Base-by-base conservation (phyloP, 108 stramenopile genomes). In the Discostella pseudostelligera region DNA sequence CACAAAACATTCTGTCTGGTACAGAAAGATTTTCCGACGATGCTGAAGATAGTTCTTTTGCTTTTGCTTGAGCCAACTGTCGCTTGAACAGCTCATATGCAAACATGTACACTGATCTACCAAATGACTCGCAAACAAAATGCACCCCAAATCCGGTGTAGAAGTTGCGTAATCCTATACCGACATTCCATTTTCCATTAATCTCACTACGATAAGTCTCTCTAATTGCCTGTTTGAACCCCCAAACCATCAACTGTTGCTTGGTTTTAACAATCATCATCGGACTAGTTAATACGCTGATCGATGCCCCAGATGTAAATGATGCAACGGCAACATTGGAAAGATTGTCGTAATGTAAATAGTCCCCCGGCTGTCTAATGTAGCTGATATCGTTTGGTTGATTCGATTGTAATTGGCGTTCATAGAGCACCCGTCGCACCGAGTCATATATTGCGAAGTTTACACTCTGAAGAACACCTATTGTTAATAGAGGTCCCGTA, bases 381-480 rank as follows among this genome's bases (percentile, higher is more conserved):
- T 10, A 10, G 10, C 54, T 20, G 26, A 25, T 42, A 64, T 43
- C 22, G n/a, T 48, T 47, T 26, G 44, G 29, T 58, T 67, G 56
- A 25, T 59, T 54, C 4, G 39, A 54, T 83, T 56, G 58, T 28
- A 65, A 10, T 43, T 67, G 59, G 64, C 35, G 78, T 56, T 65
- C 37, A 67, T 75, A 77, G 3, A 92, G 69, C 5, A 78, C 45
- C 44, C 86, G 47, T 54, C 90, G 66, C 11, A 73, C 67, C 5
- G 84, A 71, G 67, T 92, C 90, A 60, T 89, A 92, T 11, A 78
- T 61, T 10, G 85, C 76, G 72, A 92, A 92, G 72, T 87, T 92
- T 13, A 89, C 26, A 39, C 78, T 77, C 59, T 84, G 84, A 7
- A 92, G 73, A 28, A 86, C 19, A 28, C 90, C 90, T 0, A 85